Percentiles rank a stretch among this genome's conserved stretches.
These are phyloP conservation scores for Malassezia vespertilionis DNA, from an alignment of 1,284 basidiomycete genomes.

Conservation along the genomic window DNA sequence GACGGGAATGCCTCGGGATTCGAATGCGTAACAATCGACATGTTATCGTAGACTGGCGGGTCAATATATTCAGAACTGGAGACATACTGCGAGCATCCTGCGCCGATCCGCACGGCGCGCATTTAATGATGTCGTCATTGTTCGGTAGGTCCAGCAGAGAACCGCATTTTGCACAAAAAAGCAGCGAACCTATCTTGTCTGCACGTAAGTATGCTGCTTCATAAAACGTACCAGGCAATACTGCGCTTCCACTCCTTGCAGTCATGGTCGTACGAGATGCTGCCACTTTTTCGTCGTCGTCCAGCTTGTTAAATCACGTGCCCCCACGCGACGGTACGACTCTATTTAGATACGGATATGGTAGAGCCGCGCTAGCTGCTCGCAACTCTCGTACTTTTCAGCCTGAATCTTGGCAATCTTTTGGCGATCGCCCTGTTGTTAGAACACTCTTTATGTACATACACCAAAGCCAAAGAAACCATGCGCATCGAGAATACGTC, in stretches of 20 bases:
- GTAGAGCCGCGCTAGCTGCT: constrained; percentile 32
- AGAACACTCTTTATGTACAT: constrained; percentile 3
- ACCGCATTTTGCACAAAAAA: constrained; percentile 88
- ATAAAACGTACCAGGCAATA: constrained; percentile 6
- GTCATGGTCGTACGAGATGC: too few relatives aligned
- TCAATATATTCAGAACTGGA: constrained; percentile 1
- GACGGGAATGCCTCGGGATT: constrained; percentile 91
- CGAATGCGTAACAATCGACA: constrained; percentile 76
- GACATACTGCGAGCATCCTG: constrained; percentile 55
- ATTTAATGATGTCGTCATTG: constrained; percentile 65
- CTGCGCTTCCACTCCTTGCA: constrained; percentile 1
- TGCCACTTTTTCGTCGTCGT: too few relatives aligned
- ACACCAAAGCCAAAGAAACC: constrained; percentile 16
- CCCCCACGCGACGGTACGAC: neutral
- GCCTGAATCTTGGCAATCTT: constrained; percentile 27
- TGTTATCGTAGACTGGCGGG: constrained; percentile 80
- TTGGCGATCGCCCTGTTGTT: constrained; percentile 26
- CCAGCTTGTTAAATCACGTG: constrained; percentile 14
- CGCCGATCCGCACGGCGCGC: constrained; percentile 74
- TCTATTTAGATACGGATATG: constrained; percentile 8
- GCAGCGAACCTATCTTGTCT: constrained; percentile 61
- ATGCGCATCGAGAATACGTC: constrained; percentile 12
- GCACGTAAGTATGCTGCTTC: neutral
- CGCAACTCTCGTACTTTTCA: constrained; percentile 40
- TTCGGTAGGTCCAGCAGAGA: constrained; percentile 73